phyloP scores from a whole-genome alignment of 352 stramenopile genomes.

The Globisporangium irregulare region DNA sequence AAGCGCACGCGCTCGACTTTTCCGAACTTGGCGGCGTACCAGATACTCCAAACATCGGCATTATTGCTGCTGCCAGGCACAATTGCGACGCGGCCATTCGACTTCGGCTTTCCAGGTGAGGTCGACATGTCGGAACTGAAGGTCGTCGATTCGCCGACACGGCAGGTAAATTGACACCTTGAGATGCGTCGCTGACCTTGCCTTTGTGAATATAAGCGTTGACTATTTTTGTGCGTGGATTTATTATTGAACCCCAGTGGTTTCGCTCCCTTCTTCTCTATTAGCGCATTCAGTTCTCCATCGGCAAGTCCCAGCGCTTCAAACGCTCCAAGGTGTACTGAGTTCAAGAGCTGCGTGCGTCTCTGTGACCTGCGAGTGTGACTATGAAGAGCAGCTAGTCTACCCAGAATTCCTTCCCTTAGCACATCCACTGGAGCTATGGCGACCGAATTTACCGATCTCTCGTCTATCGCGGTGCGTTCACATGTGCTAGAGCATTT shows the following conservation, averaged over 20 bases:
- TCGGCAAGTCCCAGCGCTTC: not conserved
- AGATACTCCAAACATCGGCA: conserved; percentile 62
- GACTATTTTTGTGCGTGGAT: conserved; percentile 2
- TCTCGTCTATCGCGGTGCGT: conserved; percentile 36
- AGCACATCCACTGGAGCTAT: conserved; percentile 16
- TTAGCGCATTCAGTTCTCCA: not conserved
- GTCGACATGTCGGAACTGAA: not conserved
- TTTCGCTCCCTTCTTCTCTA: not conserved
- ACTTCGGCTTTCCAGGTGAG: not conserved
- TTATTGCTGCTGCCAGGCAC: not conserved
- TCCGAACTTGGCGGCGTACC: conserved; percentile 64
- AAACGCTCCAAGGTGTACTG: not conserved
- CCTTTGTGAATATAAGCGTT: not conserved
- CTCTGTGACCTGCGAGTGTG: not conserved
- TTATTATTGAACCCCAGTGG: conserved; percentile 6
- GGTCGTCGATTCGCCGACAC: too few species aligned
- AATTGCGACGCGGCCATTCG: not conserved
- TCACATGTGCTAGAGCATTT: too few species aligned
- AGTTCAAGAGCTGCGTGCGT: not conserved
- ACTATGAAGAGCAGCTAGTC: conserved; percentile 11
- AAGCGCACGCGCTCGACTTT: conserved; percentile 49
- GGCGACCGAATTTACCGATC: conserved; percentile 56
- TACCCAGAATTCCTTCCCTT: not conserved
- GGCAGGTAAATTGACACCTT: not conserved
- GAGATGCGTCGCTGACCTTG: too few species aligned